phyloP scores from a whole-genome alignment of 768 basidiomycete genomes.

The Albatrellus ellisii region DNA sequence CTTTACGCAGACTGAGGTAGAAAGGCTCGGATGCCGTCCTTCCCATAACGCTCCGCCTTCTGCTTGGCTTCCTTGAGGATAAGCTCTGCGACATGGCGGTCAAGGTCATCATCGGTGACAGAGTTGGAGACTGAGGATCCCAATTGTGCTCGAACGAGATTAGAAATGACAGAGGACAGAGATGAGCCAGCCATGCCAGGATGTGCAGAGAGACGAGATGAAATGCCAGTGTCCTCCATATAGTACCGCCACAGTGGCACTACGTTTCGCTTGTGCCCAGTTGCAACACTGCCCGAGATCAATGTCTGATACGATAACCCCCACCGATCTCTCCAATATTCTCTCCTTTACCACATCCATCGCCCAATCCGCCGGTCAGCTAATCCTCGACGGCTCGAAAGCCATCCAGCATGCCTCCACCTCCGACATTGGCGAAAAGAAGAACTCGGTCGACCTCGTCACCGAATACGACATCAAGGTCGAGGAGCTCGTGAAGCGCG shows the following conservation, averaged over 20 bases:
- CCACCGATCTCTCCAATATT: conserved; percentile 41
- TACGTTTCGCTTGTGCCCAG: background rate
- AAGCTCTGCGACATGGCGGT: conserved; percentile 83
- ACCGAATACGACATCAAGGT: conserved; percentile 91
- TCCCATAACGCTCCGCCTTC: conserved; percentile 70
- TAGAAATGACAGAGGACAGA: conserved; percentile 75
- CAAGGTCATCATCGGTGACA: conserved; percentile 76
- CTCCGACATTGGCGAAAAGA: conserved; percentile 65
- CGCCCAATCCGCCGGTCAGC: conserved; percentile 57
- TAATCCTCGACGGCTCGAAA: conserved; percentile 67
- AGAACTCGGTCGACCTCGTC: conserved; percentile 89
- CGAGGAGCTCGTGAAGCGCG: conserved; percentile 68
- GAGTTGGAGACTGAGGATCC: conserved; percentile 44
- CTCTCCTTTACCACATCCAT: conserved; percentile 59
- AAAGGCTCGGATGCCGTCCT: conserved; percentile 71
- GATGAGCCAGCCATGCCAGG: conserved; percentile 34
- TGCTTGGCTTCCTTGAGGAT: conserved; percentile 88
- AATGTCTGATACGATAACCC: conserved; percentile 15
- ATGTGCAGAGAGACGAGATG: background rate
- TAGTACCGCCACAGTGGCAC: background rate
- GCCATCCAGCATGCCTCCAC: conserved; percentile 48
- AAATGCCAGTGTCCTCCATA: background rate
- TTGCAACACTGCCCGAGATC: background rate
- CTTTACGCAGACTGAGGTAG: conserved; percentile 36
- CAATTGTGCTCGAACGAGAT: conserved; percentile 68